These are phyloP conservation scores for Paulownia fortunei DNA, from an alignment of 257 asterid genomes.

Conservation along the genomic window DNA sequence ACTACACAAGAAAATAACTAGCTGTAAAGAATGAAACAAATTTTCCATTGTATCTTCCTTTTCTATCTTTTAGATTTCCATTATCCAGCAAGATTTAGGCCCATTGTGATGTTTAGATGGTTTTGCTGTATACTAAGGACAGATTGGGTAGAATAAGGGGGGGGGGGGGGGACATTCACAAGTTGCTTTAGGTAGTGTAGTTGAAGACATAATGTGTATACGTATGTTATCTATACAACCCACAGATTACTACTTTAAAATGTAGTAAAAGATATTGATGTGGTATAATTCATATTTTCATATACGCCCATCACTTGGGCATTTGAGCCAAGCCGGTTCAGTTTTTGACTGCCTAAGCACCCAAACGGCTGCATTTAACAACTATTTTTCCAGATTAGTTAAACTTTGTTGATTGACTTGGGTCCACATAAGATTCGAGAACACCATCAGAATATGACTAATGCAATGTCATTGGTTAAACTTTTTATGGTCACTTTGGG, in stretches of 20 bases:
- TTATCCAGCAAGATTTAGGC: slow-evolving; percentile 5
- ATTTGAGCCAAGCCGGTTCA: neutral
- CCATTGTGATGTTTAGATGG: neutral
- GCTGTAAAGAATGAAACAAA: neutral
- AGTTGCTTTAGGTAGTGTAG: neutral
- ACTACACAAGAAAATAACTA: neutral
- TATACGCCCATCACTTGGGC: neutral
- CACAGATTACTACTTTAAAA: neutral
- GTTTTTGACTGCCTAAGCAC: neutral
- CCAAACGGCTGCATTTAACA: neutral
- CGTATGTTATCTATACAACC: neutral
- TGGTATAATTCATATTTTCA: neutral
- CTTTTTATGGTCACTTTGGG: neutral
- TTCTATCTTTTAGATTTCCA: slow-evolving; percentile 4
- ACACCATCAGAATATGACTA: neutral
- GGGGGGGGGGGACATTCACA: neutral
- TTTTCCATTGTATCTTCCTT: neutral
- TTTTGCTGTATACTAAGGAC: slow-evolving; percentile 18
- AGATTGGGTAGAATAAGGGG: neutral
- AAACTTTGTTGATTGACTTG: neutral
- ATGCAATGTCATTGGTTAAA: neutral
- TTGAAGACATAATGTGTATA: neutral
- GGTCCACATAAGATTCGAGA: neutral
- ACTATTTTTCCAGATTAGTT: neutral
- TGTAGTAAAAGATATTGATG: neutral